Evolutionary conservation across 164 flowering plant genomes (phyloP), one percentile per base, ranked within the genome.

Genomic region (Vitis rotundifolia): DNA sequence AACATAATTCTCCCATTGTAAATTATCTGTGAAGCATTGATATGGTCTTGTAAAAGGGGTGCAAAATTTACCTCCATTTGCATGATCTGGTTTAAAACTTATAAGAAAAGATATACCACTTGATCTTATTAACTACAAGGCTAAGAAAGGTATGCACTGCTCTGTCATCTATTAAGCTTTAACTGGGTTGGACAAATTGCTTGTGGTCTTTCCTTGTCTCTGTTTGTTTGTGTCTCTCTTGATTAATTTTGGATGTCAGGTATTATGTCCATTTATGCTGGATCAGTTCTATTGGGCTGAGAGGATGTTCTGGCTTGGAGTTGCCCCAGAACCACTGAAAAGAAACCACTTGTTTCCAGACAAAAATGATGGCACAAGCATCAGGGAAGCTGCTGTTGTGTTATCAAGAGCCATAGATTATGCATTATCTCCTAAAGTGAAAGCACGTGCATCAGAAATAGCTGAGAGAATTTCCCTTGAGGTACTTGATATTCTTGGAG

Each of bases 261-360:
- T 95, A 57, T 11, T 90, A 48, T 91, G 98, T 77, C 99, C 99
- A 16, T 93, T 93, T 78, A 83, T 95, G 75, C 80, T 90, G 63
- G 98, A 95, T 81, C 99, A 93, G 75, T 91, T 91, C 77, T 93
- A 95, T 66, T 95, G 98, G 99, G 99, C 97, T 47, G 98, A 95
- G 79, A 88, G 87, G 78, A 92, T 92, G 98, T 86, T 71, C 59
- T 94, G 99, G 98, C 92, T 95, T 66, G 99, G 98, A 73, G 97
- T 95, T 71, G 87, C 97, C 31, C 91, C 97, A 11, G 85, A 87
- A 72, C 98, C 99, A 59, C 55, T 95, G 56, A 80, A 78, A 55
- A 84, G 81, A 70, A 73, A 71, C 53, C 70, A 84, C 58, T 73
- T 95, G 78, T 71, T 95, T 74, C 98, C 96, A 22, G 92, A 89